phyloP scores from a whole-genome alignment of 805 yeast species.

The Schwanniomyces yamadae region DNA sequence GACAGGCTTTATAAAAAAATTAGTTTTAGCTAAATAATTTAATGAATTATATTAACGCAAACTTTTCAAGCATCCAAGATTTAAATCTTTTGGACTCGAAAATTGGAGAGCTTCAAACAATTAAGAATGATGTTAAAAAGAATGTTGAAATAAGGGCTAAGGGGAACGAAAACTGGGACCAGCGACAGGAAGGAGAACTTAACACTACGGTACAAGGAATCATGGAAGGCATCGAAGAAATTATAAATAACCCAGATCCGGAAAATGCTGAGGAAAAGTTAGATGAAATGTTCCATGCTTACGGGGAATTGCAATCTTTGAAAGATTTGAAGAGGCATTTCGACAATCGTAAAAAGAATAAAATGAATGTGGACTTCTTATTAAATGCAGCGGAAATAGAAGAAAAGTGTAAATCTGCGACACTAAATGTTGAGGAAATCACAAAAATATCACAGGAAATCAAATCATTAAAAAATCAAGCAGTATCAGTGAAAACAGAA shows the following conservation, averaged over 20 bases:
- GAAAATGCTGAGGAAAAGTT: constrained; percentile 1
- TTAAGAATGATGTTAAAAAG: constrained; percentile 9
- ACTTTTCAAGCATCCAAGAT: constrained; percentile 35
- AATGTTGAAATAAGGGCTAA: constrained; percentile 6
- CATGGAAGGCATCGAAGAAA: background rate
- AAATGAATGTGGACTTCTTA: constrained; percentile 6
- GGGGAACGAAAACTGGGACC: background rate
- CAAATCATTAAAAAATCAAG: constrained; percentile 2
- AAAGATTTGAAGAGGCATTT: constrained; percentile 10
- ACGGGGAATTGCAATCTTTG: constrained; percentile 17
- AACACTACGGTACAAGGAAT: background rate
- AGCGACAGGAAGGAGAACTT: background rate
- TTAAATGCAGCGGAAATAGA: constrained; percentile 7
- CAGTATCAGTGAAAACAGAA: background rate
- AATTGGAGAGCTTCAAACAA: constrained; percentile 23
- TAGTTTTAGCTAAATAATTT: background rate
- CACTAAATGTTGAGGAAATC: constrained; percentile 1
- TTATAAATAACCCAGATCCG: background rate
- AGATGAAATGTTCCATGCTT: constrained; percentile 4
- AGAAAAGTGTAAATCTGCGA: background rate
- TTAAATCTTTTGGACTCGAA: constrained; percentile 25
- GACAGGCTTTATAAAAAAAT: no score
- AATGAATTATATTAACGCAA: constrained; percentile 33
- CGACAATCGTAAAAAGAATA: constrained; percentile 3
- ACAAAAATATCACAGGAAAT: constrained; percentile 7